These are phyloP conservation scores for Yamadazyma membranifaciens DNA, from an alignment of 1,139 yeast species.

Conservation along the genomic window DNA sequence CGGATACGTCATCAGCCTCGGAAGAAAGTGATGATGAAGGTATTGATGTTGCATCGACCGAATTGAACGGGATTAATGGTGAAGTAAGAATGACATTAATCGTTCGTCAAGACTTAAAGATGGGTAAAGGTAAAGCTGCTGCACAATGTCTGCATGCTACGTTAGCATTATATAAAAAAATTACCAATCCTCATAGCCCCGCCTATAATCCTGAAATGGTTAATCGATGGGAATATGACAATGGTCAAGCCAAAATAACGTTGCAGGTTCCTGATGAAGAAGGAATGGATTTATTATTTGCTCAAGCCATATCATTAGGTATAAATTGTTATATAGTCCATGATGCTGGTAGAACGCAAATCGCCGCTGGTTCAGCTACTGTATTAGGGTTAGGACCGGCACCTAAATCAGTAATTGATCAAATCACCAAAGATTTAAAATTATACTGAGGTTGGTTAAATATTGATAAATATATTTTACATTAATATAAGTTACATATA, in stretches of 20 bases:
- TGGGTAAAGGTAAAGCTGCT: conserved; percentile 95
- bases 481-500: background rate
- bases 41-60: conserved; percentile 51
- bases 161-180: conserved; percentile 76
- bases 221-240: conserved; percentile 69
- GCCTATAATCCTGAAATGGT: conserved; percentile 62
- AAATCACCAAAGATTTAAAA: conserved; percentile 76
- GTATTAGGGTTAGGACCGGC: conserved; percentile 97
- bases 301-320: conserved; percentile 77
- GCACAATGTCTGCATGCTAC: conserved; percentile 99
- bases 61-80: conserved; percentile 63
- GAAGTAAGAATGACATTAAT: conserved; percentile 87
- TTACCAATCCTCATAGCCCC: conserved; percentile 50
- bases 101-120: conserved; percentile 82
- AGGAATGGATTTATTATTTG: conserved; percentile 73
- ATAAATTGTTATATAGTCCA: conserved; percentile 79
- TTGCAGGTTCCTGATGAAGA: conserved; percentile 75
- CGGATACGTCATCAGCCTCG: conserved; percentile 4
- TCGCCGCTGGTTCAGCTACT: conserved; percentile 92
- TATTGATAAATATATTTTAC: background rate
- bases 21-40: conserved; percentile 37
- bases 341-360: conserved; percentile 97
- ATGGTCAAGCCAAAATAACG: conserved; percentile 95
- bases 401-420: conserved; percentile 78
- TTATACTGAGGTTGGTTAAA: conserved; percentile 47